Conservation (phyloP, 75 land plant genomes). For the Adiantum capillusveneris region DNA sequence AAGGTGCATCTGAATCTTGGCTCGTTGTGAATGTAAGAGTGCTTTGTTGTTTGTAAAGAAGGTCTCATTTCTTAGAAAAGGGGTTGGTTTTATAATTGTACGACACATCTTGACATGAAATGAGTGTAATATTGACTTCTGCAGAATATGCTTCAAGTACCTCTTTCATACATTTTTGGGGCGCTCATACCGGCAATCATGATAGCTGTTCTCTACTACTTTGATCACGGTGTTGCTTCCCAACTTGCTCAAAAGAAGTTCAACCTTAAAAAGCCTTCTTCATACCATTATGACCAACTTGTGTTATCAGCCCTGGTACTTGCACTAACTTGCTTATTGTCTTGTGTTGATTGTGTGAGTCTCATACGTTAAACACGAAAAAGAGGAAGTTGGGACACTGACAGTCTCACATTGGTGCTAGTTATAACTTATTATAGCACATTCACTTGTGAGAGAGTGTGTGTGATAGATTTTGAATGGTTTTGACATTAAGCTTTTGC, state of each 20-base stretch:
- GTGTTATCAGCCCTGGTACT: constrained; percentile 78
- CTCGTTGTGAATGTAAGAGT: background rate
- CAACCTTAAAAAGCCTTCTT: constrained; percentile 71
- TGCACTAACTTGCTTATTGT: constrained; percentile 54
- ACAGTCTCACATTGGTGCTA: background rate
- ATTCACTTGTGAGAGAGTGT: background rate
- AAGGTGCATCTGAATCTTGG: constrained; percentile 1
- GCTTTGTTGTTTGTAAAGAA: background rate
- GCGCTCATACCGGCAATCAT: constrained; percentile 51
- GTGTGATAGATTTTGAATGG: background rate
- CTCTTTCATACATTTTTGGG: constrained; percentile 28
- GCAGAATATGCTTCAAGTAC: constrained; percentile 30
- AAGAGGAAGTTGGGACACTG: background rate
- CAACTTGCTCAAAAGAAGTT: constrained; percentile 88
- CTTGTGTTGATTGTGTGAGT: constrained; percentile 49
- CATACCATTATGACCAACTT: constrained; percentile 83
- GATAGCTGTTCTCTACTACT: constrained; percentile 52
- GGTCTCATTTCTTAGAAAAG: background rate
- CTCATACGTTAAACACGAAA: too few relatives aligned
- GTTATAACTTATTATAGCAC: background rate
- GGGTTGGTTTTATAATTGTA: too few relatives aligned
- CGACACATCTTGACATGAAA: too few relatives aligned
- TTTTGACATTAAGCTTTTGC: too few relatives aligned
- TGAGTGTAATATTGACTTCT: too few relatives aligned
- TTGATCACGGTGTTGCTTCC: constrained; percentile 89